These are phyloP conservation scores for Scedosporium aurantiacum DNA, from an alignment of 2,329 filamentous ascomycete genomes.

Conservation along the genomic window DNA sequence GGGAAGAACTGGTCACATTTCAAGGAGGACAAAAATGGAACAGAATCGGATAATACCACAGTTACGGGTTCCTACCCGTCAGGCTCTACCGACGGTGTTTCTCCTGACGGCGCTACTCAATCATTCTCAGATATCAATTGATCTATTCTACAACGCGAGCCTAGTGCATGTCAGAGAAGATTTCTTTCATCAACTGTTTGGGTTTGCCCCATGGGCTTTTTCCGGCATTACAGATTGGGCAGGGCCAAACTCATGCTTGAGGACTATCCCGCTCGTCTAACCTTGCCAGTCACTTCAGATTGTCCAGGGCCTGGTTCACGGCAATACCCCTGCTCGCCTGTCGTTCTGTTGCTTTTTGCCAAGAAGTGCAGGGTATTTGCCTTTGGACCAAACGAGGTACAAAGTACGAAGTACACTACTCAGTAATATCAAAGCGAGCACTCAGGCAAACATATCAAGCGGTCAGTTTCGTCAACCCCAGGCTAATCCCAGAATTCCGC, in stretches of 20 bases:
- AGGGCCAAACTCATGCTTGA: not conserved
- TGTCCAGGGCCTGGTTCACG: not conserved
- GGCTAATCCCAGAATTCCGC: not conserved
- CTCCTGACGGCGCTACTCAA: not conserved
- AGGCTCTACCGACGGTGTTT: not conserved
- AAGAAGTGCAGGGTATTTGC: not conserved
- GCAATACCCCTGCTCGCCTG: not conserved
- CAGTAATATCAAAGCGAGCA: not conserved
- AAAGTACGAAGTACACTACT: no score
- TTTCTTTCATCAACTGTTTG: no score
- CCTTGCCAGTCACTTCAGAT: slow-evolving; percentile 1
- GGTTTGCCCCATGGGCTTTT: not conserved
- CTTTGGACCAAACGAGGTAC: not conserved
- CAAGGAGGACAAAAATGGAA: not conserved
- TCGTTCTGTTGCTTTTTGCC: not conserved
- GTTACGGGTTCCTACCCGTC: not conserved
- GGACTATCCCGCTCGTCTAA: not conserved
- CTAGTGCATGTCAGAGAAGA: no score
- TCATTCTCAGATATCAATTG: not conserved
- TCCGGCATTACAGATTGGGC: not conserved
- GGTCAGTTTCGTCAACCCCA: not conserved
- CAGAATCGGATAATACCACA: no score
- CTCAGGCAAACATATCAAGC: not conserved
- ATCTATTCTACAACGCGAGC: not conserved
- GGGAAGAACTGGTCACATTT: not conserved